phyloP scores from a whole-genome alignment of 192 early-diverging fungal genomes.

The Thamnidium elegans region DNA sequence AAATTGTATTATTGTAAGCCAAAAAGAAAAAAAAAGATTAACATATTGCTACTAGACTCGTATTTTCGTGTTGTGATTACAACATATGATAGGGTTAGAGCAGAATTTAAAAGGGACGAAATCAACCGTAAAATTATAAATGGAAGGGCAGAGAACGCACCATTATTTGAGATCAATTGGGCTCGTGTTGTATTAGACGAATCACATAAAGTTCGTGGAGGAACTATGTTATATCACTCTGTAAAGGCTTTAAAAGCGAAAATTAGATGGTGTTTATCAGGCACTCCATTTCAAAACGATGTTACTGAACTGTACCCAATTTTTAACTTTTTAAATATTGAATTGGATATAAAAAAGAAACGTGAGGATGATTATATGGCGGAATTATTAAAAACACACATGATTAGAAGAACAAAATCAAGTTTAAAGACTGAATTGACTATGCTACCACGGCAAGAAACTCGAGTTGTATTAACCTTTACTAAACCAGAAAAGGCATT shows the following conservation, averaged over 20 bases:
- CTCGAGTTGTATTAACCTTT: constrained; percentile 19
- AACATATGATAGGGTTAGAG: constrained; percentile 23
- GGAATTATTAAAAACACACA: constrained; percentile 12
- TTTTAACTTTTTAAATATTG: constrained; percentile 11
- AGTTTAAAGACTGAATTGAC: neutral
- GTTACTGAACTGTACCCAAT: constrained; percentile 19
- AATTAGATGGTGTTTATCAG: constrained; percentile 25
- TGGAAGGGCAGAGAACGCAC: neutral
- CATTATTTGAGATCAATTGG: constrained; percentile 24
- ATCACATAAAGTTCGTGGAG: constrained; percentile 15
- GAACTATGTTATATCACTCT: neutral
- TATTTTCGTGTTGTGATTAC: constrained; percentile 24
- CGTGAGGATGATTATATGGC: constrained; percentile 3
- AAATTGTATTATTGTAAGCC: too few species aligned
- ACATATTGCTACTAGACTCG: too few species aligned
- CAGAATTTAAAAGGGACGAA: constrained; percentile 11
- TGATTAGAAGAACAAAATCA: constrained; percentile 24
- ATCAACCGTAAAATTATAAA: neutral
- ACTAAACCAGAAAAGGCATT: constrained; percentile 18
- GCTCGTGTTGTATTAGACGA: constrained; percentile 25
- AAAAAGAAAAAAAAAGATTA: too few species aligned
- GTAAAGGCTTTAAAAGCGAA: constrained; percentile 5
- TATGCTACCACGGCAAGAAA: constrained; percentile 12
- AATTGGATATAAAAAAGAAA: neutral
- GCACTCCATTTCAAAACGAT: constrained; percentile 29